Evolutionary conservation across 805 yeast genomes (phyloP), one percentile per base, ranked within the genome.

Genomic region (Sungouiella thailandica): DNA sequence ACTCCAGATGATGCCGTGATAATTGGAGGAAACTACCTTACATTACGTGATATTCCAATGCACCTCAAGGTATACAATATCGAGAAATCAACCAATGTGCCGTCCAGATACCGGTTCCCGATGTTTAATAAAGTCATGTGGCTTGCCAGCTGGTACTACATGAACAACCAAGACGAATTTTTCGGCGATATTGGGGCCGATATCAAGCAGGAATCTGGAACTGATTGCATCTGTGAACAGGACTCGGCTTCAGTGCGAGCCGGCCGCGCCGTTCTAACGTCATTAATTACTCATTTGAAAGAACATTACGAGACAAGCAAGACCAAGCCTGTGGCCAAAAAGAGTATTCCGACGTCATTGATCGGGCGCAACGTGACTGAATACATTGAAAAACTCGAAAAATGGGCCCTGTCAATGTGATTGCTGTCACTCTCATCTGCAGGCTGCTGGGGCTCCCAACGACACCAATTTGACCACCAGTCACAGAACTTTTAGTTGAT

Each of bases 21-120:
- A 3, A 74, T 88, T 35, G 96, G 96, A 2, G 97, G 97, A 0
- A 88, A 88, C 53, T 88, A 80, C 53, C 60, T 88, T 17, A 85
- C 94, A 1, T 52, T 77, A 25, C 58, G 74, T 35, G 80, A 80
- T 47, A 58, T 86, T 41, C 62, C 66, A 14, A 79, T 70, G 43
- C 95, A 88, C 51, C 51, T 85, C 24, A 63, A 62, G 30, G 71
- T 86, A 7, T 73, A 72, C 34, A 62, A 70, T 7, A 66, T 88
- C 19, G 97, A 88, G 52, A 60, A 65, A 31, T 53, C 54, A 7
- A 84, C 94, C 1, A 73, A 74, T 40, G 96, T 88, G 4, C 88
- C 88, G 0, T 69, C 76, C 32, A 76, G 77, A 47, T 88, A 80
- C 59, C 69, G 85, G 32, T 87, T 84, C 47, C 96, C 97, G 0